These are phyloP conservation scores for Chlorella sorokiniana DNA, from an alignment of 139 green algal species.

Conservation along the genomic window DNA sequence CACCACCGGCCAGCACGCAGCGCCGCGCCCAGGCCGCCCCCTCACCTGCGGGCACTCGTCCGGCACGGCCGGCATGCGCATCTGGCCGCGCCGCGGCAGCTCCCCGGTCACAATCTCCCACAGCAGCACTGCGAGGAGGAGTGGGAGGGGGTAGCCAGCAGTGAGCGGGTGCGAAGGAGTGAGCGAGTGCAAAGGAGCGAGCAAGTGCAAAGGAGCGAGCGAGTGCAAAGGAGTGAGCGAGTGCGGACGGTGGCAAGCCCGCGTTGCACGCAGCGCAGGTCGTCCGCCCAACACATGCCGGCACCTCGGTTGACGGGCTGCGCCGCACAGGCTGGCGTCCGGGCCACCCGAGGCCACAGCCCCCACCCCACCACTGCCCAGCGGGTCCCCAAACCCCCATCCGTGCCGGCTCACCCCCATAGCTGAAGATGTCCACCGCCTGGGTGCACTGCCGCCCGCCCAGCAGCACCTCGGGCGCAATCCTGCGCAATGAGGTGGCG, in stretches of 20 bases:
- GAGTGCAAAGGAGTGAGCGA: too few species aligned
- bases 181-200: not conserved
- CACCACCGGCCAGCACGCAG: not conserved
- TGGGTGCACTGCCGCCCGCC: not conserved
- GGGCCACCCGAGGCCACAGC: too few species aligned
- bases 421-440: not conserved
- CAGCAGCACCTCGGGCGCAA: not conserved
- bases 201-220: too few species aligned
- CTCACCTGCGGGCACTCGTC: slow-evolving; percentile 1
- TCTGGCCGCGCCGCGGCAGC: not conserved
- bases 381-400: not conserved
- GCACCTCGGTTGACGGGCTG: too few species aligned
- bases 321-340: too few species aligned
- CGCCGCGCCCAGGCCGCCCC: not conserved
- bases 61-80: not conserved
- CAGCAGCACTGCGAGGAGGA: not conserved
- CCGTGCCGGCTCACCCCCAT: not conserved
- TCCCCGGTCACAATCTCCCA: not conserved
- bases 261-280: too few species aligned
- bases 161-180: not conserved
- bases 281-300: too few species aligned
- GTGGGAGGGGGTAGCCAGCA: not conserved
- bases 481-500: too few species aligned
- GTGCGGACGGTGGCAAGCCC: too few species aligned
- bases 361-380: too few species aligned